A percentile compares a stretch with the other conserved stretches of the same genome.
These are phyloP conservation scores for Amesomyces nigricolor DNA, from an alignment of 2,329 filamentous ascomycete species.

Conservation along the genomic window DNA sequence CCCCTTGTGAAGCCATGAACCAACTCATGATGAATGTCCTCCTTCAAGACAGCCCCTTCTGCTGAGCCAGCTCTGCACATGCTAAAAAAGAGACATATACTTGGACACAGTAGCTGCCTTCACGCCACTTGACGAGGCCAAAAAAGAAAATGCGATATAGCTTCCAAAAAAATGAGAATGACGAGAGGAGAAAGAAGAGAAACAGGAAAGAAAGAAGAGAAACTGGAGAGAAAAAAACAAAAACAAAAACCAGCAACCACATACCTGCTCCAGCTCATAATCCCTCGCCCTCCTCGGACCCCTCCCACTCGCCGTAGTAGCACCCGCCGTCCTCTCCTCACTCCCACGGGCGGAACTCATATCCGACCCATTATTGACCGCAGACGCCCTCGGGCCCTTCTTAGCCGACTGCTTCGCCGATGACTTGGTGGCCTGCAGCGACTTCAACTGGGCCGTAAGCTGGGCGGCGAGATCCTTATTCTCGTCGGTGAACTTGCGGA, in stretches of 20 bases:
- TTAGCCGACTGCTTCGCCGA: conserved; percentile 51
- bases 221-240: conserved; percentile 18
- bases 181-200: conserved; percentile 1
- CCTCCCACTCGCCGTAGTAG: conserved; percentile 55
- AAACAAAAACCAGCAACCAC: conserved; percentile 27
- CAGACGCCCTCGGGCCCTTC: conserved; percentile 38
- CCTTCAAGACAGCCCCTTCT: too few relatives aligned
- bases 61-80: too few relatives aligned
- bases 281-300: conserved; percentile 72
- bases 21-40: too few relatives aligned
- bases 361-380: conserved; percentile 41
- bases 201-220: conserved; percentile 20
- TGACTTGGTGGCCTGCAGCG: conserved; percentile 43
- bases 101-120: not conserved
- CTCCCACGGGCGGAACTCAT: conserved; percentile 64
- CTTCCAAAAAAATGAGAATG: too few relatives aligned
- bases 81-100: not conserved
- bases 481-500: conserved; percentile 90
- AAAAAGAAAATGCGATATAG: not conserved
- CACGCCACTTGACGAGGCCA: not conserved
- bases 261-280: conserved; percentile 76
- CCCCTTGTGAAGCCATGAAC: too few relatives aligned
- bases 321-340: conserved; percentile 62
- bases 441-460: conserved; percentile 63
- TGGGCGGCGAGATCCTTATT: conserved; percentile 83